Percentiles rank a stretch among this genome's conserved stretches.
Conservation (phyloP, 495 filamentous ascomycete species). For the Talaromyces wortmannii region DNA sequence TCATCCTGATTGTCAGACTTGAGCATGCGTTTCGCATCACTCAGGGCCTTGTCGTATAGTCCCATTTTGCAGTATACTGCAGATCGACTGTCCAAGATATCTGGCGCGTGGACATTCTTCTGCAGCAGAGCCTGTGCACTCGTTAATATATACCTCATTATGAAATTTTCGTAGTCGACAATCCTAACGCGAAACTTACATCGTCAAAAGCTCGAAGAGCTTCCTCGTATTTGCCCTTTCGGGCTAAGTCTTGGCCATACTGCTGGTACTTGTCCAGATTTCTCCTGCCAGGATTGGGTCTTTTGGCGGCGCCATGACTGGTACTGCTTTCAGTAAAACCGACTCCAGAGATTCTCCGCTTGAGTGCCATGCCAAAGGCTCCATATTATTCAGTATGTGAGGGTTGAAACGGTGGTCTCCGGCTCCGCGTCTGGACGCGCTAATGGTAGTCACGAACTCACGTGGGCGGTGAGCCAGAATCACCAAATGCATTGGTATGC, state of each 20-base stretch:
- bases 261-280: constrained; percentile 11
- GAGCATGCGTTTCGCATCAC: constrained; percentile 56
- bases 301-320: neutral
- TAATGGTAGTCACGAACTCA: neutral
- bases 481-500: neutral
- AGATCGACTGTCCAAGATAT: constrained; percentile 53
- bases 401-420: neutral
- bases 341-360: neutral
- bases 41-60: constrained; percentile 44
- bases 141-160: neutral
- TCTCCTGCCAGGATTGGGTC: neutral
- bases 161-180: neutral
- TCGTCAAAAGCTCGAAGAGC: constrained; percentile 36
- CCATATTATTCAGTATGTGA: neutral
- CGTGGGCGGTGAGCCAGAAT: constrained; percentile 3
- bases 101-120: constrained; percentile 21
- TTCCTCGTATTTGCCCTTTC: constrained; percentile 28
- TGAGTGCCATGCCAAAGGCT: neutral
- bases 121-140: constrained; percentile 24
- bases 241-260: constrained; percentile 34
- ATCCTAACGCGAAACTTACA: constrained; percentile 16
- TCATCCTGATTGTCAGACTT: constrained; percentile 38
- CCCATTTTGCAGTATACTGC: constrained; percentile 53
- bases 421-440: neutral
- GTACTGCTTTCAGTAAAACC: neutral